Evolutionary conservation across 176 grass and related monocot genomes (phyloP).

Genomic region (Sorghum bicolor): DNA sequence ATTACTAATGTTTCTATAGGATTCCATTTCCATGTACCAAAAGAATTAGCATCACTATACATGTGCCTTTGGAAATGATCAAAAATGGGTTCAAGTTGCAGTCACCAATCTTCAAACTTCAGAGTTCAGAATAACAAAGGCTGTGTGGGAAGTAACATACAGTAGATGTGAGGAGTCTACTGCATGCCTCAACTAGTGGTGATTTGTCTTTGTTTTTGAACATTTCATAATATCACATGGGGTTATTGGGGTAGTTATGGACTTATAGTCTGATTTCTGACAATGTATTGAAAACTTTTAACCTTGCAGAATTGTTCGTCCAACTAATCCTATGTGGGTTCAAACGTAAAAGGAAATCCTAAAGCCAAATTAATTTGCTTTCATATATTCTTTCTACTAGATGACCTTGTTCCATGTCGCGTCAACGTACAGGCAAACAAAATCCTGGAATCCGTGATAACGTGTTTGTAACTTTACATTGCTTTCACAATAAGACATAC

Average conservation of each 20-base stretch:
- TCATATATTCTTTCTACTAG: neutral
- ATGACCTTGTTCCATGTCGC: too few species aligned
- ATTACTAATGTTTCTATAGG: neutral
- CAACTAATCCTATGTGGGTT: neutral
- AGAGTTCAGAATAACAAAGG: neutral
- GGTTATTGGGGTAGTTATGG: neutral
- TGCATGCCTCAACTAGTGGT: neutral
- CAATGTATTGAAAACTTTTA: neutral
- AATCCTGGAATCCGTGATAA: neutral
- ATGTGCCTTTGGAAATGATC: neutral
- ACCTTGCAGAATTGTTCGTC: neutral
- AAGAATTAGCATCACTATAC: neutral
- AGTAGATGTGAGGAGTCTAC: neutral
- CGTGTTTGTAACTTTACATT: neutral
- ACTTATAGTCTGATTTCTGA: neutral
- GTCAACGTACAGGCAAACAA: neutral
- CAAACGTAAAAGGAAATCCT: neutral
- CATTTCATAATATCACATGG: neutral
- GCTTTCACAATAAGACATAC: neutral
- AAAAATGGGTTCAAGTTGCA: neutral
- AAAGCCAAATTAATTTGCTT: conserved; percentile 1
- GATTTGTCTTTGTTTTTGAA: neutral
- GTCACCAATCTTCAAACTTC: neutral
- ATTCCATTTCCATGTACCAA: too few species aligned
- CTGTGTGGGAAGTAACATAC: conserved; percentile 9